Conservation (phyloP, 1,139 yeast species). For the Debaryomyces subglobosus region DNA sequence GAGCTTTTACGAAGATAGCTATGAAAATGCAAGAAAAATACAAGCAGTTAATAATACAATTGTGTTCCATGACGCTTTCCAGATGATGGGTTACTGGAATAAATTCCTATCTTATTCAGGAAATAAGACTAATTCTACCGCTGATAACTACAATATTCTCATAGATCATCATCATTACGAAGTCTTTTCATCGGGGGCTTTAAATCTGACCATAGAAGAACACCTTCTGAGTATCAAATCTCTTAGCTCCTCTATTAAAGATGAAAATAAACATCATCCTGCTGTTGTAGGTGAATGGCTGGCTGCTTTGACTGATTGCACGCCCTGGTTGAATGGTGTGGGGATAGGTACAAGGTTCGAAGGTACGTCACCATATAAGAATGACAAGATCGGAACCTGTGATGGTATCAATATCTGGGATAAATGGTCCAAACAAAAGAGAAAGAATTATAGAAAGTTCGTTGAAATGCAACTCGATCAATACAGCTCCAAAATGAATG, state of each 20-base stretch:
- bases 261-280: conserved; percentile 46
- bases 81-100: conserved; percentile 54
- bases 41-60: conserved; percentile 47
- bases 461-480: conserved; percentile 36
- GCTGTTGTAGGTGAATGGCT: conserved; percentile 67
- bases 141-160: conserved; percentile 43
- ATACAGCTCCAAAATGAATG: conserved; percentile 37
- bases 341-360: conserved; percentile 63
- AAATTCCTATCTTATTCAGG: conserved; percentile 35
- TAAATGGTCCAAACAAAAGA: conserved; percentile 40
- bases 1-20: conserved; percentile 45
- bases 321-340: conserved; percentile 66
- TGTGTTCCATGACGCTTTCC: conserved; percentile 63
- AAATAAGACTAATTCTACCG: conserved; percentile 16
- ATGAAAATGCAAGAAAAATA: conserved; percentile 36
- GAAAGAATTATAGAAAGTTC: conserved; percentile 53
- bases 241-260: conserved; percentile 37
- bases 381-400: conserved; percentile 37
- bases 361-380: conserved; percentile 44
- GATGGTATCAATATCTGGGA: conserved; percentile 31
- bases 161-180: conserved; percentile 71
- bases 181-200: conserved; percentile 50
- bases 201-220: conserved; percentile 38
- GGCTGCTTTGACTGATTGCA: conserved; percentile 67
- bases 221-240: conserved; percentile 40